These are phyloP conservation scores for Populus euphratica DNA, from an alignment of 345 rosid genomes.

Conservation along the genomic window DNA sequence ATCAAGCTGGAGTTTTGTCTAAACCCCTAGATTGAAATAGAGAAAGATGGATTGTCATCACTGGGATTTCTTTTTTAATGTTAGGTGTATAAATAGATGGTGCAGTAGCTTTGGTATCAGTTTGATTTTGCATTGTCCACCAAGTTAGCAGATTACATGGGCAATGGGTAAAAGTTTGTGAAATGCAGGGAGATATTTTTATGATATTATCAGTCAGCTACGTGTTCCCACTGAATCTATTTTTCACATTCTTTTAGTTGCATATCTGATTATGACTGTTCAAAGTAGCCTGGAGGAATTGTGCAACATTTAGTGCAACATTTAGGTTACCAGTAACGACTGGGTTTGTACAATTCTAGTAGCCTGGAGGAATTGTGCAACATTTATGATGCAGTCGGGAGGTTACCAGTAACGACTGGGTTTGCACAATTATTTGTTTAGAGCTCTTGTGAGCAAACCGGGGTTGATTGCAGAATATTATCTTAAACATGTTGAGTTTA, in stretches of 20 bases:
- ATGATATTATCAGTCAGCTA: slow-evolving; percentile 78
- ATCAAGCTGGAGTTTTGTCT: background rate
- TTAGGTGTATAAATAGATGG: slow-evolving; percentile 95
- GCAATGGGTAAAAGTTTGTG: slow-evolving; percentile 66
- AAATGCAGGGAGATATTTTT: slow-evolving; percentile 76
- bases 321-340: slow-evolving; percentile 67
- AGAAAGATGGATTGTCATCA: background rate
- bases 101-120: slow-evolving; percentile 72
- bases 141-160: slow-evolving; percentile 79
- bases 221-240: slow-evolving; percentile 88
- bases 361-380: slow-evolving; percentile 73
- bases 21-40: background rate
- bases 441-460: slow-evolving; percentile 58
- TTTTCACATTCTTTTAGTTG: slow-evolving; percentile 71
- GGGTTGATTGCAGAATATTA: slow-evolving; percentile 50
- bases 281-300: slow-evolving; percentile 77
- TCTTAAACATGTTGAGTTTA: slow-evolving; percentile 80
- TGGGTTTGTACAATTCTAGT: slow-evolving; percentile 74
- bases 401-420: slow-evolving; percentile 65
- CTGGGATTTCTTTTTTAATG: slow-evolving; percentile 5
- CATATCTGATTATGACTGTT: slow-evolving; percentile 69
- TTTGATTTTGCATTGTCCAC: slow-evolving; percentile 87
- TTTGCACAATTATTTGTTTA: slow-evolving; percentile 74
- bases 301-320: slow-evolving; percentile 73
- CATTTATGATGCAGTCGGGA: slow-evolving; percentile 89